These are phyloP conservation scores for Citrus maxima DNA, from an alignment of 345 rosid species.

Conservation along the genomic window DNA sequence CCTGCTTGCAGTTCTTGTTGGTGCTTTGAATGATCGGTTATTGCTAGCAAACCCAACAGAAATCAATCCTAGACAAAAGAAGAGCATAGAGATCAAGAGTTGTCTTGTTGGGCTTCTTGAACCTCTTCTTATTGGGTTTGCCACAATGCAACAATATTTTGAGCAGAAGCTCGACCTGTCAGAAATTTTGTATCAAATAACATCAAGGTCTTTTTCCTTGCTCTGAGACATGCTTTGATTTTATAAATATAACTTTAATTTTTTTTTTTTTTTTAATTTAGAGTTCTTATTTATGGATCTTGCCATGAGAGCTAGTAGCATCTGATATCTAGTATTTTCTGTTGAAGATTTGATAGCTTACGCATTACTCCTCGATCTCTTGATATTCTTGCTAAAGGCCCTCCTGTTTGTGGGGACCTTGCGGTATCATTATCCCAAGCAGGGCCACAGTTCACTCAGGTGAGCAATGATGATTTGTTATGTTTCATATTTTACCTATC, in stretches of 20 bases:
- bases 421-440: constrained; percentile 95
- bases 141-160: constrained; percentile 93
- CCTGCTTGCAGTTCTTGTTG: constrained; percentile 66
- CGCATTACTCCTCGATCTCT: constrained; percentile 94
- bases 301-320: constrained; percentile 3
- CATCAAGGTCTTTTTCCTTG: constrained; percentile 60
- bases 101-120: constrained; percentile 96
- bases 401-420: constrained; percentile 97
- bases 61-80: constrained; percentile 83
- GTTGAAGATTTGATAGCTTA: constrained; percentile 88
- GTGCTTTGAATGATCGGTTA: constrained; percentile 90
- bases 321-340: constrained; percentile 25
- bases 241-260: background rate
- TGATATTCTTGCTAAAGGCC: constrained; percentile 80
- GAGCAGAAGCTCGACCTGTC: constrained; percentile 92
- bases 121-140: constrained; percentile 97
- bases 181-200: constrained; percentile 89
- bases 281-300: constrained; percentile 1
- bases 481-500: constrained; percentile 2
- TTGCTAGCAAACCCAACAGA: constrained; percentile 83
- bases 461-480: constrained; percentile 24
- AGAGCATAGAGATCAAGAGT: constrained; percentile 80
- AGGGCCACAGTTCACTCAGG: constrained; percentile 99
- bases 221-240: background rate
- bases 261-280: background rate